Conservation (phyloP, 2,329 filamentous ascomycete species). For the Claviceps cyperi region DNA sequence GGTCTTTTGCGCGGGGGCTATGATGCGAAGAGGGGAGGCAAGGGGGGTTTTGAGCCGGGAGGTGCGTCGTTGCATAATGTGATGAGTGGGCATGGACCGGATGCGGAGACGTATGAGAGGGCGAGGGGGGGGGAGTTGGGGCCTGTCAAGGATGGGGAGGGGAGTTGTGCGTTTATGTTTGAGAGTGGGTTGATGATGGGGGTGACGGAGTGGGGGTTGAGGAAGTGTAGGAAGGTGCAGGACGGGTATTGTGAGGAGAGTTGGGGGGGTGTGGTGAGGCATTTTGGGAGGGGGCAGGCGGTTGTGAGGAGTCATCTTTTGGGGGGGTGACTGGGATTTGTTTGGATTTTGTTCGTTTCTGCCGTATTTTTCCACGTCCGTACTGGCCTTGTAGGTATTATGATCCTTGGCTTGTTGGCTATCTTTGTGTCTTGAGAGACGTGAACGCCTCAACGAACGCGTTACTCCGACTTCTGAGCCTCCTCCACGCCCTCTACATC, state of each 20-base stretch:
- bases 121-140: constrained; percentile 38
- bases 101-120: constrained; percentile 39
- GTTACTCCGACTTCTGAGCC: constrained; percentile 5
- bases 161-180: constrained; percentile 56
- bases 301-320: constrained; percentile 14
- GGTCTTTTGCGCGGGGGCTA: constrained; percentile 43
- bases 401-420: too few relatives aligned
- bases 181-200: constrained; percentile 57
- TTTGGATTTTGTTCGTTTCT: background rate
- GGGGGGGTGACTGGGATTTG: background rate
- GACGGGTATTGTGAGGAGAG: constrained; percentile 47
- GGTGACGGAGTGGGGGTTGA: constrained; percentile 55
- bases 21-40: constrained; percentile 42
- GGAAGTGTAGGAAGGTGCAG: constrained; percentile 44
- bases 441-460: too few relatives aligned
- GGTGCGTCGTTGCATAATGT: constrained; percentile 52
- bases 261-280: constrained; percentile 55
- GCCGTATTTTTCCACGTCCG: background rate
- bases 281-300: constrained; percentile 35
- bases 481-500: constrained; percentile 32
- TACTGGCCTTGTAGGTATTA: too few relatives aligned
- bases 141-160: constrained; percentile 43
- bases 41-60: constrained; percentile 40
- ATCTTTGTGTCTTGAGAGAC: too few relatives aligned
- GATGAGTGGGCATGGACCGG: constrained; percentile 53